A percentile compares a stretch with the other conserved stretches of the same genome.
Evolutionary conservation across 75 land plant species (phyloP).

Genomic region (Adiantum capillusveneris): DNA sequence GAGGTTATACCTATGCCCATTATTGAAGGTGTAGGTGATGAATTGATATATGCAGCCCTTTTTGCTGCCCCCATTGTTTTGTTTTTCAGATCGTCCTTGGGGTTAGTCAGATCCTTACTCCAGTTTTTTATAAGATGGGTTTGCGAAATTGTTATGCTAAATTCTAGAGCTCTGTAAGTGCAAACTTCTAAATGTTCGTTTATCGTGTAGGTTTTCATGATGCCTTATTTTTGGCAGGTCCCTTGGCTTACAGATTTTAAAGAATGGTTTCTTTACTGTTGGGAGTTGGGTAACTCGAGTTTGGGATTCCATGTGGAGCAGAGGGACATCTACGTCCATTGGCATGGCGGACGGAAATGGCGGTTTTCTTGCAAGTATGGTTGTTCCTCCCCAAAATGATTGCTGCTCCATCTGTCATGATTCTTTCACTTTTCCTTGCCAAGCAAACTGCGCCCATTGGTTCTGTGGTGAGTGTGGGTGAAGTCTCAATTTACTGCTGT

Average conservation of each 20-base stretch:
- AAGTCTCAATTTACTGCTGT: background rate
- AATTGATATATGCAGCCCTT: conserved; percentile 25
- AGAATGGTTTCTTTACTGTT: conserved; percentile 10
- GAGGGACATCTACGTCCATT: conserved; percentile 2
- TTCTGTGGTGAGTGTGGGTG: conserved; percentile 59
- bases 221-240: background rate
- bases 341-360: background rate
- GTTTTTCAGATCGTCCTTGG: conserved; percentile 24
- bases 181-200: background rate
- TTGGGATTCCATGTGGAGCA: conserved; percentile 16
- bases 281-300: conserved; percentile 16
- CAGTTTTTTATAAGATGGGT: background rate
- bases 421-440: conserved; percentile 54
- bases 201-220: background rate
- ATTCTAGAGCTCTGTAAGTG: background rate
- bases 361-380: conserved; percentile 28
- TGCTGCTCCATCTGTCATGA: conserved; percentile 75
- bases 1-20: conserved; percentile 21
- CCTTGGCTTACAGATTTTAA: conserved; percentile 7
- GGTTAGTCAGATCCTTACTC: too few species aligned
- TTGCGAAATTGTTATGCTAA: background rate
- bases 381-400: conserved; percentile 56
- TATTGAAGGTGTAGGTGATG: conserved; percentile 38
- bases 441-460: conserved; percentile 96
- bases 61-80: conserved; percentile 33